These are phyloP conservation scores for Annulohypoxylon stygium DNA, from an alignment of 495 filamentous ascomycete species.

Conservation along the genomic window DNA sequence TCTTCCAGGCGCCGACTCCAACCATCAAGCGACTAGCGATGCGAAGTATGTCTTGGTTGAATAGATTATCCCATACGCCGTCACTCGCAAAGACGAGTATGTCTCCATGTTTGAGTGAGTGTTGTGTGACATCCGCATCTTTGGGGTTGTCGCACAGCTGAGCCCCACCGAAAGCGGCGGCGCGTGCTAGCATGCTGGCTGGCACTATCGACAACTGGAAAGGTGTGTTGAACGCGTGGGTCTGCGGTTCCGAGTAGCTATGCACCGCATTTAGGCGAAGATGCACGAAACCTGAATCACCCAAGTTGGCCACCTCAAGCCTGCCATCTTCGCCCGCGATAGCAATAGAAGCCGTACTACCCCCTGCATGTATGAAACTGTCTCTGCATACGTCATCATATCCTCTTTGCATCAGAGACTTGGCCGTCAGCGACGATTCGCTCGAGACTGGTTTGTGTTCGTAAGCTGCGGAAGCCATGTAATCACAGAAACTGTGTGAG, in stretches of 20 bases:
- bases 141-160: conserved; percentile 83
- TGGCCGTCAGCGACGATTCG: conserved; percentile 66
- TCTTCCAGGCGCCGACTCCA: conserved; percentile 77
- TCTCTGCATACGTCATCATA: conserved; percentile 86
- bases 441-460: conserved; percentile 54
- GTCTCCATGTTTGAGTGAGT: conserved; percentile 87
- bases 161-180: conserved; percentile 82
- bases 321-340: conserved; percentile 75
- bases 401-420: conserved; percentile 80
- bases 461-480: conserved; percentile 83
- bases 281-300: conserved; percentile 95
- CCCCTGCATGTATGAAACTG: conserved; percentile 78
- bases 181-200: conserved; percentile 78
- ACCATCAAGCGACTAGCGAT: conserved; percentile 83
- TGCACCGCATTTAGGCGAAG: conserved; percentile 86
- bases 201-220: conserved; percentile 94
- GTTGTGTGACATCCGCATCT: conserved; percentile 83
- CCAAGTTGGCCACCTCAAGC: conserved; percentile 92
- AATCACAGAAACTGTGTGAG: conserved; percentile 91
- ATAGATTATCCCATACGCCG: conserved; percentile 97
- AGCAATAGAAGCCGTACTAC: conserved; percentile 90
- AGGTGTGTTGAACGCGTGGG: conserved; percentile 97
- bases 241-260: conserved; percentile 85
- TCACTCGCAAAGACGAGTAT: conserved; percentile 92
- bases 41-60: conserved; percentile 84